These are phyloP conservation scores for Phytophthora tubulina DNA, from an alignment of 352 stramenopile genomes.

Conservation along the genomic window DNA sequence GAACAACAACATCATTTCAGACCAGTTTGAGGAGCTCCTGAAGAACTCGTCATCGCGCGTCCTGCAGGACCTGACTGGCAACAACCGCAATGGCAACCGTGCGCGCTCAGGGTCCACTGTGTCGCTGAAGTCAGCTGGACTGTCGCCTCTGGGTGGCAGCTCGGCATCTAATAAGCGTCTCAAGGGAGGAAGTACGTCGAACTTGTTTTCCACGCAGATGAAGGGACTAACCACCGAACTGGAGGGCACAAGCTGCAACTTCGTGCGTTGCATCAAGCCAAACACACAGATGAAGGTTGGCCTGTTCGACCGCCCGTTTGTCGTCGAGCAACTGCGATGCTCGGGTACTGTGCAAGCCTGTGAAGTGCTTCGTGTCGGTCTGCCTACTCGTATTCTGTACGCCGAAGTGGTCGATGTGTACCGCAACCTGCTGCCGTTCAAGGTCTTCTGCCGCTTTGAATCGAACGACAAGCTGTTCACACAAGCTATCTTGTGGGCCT, in stretches of 20 bases:
- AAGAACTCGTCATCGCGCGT: slow-evolving; percentile 81
- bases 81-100: slow-evolving; percentile 48
- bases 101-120: slow-evolving; percentile 55
- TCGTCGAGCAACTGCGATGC: slow-evolving; percentile 79
- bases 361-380: slow-evolving; percentile 80
- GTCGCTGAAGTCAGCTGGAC: slow-evolving; percentile 54
- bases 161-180: slow-evolving; percentile 64
- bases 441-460: slow-evolving; percentile 79
- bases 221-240: slow-evolving; percentile 85
- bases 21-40: slow-evolving; percentile 90
- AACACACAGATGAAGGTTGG: slow-evolving; percentile 95
- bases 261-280: slow-evolving; percentile 96
- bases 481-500: slow-evolving; percentile 81
- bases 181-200: slow-evolving; percentile 77
- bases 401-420: slow-evolving; percentile 88
- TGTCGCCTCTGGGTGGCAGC: slow-evolving; percentile 44
- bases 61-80: slow-evolving; percentile 73
- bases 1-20: slow-evolving; percentile 93
- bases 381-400: slow-evolving; percentile 89
- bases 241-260: slow-evolving; percentile 91
- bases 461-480: slow-evolving; percentile 90
- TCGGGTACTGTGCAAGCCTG: slow-evolving; percentile 84
- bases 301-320: slow-evolving; percentile 79
- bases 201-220: slow-evolving; percentile 87
- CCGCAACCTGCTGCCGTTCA: slow-evolving; percentile 66